Evolutionary conservation across 495 filamentous ascomycete genomes (phyloP), one percentile per base, ranked within the genome.

Genomic region (Xylaria nigripes): DNA sequence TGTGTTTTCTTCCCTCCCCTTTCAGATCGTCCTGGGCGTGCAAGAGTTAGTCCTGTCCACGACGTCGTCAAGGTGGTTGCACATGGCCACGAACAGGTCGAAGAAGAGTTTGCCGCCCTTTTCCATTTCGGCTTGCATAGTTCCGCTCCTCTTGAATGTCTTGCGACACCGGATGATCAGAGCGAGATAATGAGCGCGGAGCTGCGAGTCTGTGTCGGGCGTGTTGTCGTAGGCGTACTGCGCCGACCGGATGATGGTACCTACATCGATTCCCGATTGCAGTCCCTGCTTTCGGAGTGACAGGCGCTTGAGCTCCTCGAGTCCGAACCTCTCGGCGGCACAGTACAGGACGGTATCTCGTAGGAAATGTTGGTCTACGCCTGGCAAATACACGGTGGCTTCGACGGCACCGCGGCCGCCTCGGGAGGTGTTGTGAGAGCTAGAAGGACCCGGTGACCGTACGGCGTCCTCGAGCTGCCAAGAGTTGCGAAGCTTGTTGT

Each of bases 91-190:
- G 71, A 95, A 96, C 69, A 96, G 77, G 79, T 95, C 90, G 74
- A 96, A 96, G 79, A 95, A 96, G 68, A 95, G 78, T 75, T 87
- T 84, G 65, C 84, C 84, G 64, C 85, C 89, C 69, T 82, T 83
- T 73, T 94, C 87, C 90, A 96, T 95, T 79, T 96, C 90, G 76
- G 86, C 83, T 81, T 95, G 89, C 90, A 96, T 92, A 63, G 89
- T 95, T 68, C 89, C 90, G 74, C 90, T 95, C 70, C 83, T 81
- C 84, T 94, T 95, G 76, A 96, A 96, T 60, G 86, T 91, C 78
- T 87, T 86, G 69, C 90, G 87, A 74, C 84, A 87, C 70, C 89
- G 81, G 76, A 96, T 94, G 68, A 96, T 93, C 70, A 95, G 82
- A 64, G 89, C 87, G 66, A 96, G 81, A 77, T 93, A 95, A 72